These are phyloP conservation scores for Mucor velutinosus DNA, from an alignment of 371 early-diverging fungal species.

Conservation along the genomic window DNA sequence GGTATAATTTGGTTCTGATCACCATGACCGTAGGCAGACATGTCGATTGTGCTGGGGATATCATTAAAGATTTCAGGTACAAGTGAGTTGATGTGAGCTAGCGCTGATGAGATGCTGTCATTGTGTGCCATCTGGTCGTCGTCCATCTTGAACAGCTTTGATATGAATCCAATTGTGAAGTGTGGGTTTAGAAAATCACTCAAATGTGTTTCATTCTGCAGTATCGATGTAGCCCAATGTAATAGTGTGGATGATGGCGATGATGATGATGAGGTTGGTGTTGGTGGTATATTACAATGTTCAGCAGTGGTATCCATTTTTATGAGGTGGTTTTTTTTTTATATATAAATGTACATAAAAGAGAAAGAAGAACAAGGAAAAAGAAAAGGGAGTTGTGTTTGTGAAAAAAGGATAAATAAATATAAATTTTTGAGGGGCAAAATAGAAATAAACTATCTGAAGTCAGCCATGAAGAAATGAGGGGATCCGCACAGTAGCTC, in stretches of 20 bases:
- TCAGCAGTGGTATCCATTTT: not conserved
- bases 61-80: constrained; percentile 2
- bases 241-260: not conserved
- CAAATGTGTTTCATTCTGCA: not conserved
- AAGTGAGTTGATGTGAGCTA: not conserved
- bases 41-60: constrained; percentile 5
- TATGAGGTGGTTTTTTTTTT: not conserved
- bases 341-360: constrained; percentile 3
- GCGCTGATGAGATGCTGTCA: not conserved
- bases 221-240: not conserved
- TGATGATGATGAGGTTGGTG: not conserved
- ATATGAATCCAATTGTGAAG: not conserved
- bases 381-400: constrained; percentile 3
- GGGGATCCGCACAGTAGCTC: not conserved
- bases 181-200: not conserved
- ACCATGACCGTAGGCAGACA: constrained; percentile 9
- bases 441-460: not conserved
- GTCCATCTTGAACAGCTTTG: not conserved
- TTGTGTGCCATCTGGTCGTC: not conserved
- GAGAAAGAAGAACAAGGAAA: constrained; percentile 4
- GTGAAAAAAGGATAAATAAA: constrained; percentile 1
- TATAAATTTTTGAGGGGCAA: constrained; percentile 2
- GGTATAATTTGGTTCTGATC: constrained; percentile 27
- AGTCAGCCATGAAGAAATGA: not conserved
- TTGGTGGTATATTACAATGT: constrained; percentile 1